These are phyloP conservation scores for Boletus calvinii DNA, from an alignment of 1,284 basidiomycete species.

Conservation along the genomic window DNA sequence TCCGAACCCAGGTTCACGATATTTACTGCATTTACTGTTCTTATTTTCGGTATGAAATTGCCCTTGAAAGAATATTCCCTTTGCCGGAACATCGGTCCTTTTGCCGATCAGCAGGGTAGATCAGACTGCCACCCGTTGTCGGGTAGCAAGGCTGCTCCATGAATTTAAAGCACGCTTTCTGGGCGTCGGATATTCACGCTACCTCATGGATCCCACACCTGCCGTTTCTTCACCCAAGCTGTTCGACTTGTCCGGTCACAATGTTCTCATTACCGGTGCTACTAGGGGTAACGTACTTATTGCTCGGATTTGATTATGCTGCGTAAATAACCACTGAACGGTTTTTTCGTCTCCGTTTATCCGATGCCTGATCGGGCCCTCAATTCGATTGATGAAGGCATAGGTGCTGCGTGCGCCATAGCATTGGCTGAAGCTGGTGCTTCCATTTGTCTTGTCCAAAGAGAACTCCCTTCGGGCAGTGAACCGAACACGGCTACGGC, in stretches of 20 bases:
- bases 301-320: conserved; percentile 13
- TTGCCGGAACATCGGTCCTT: conserved; percentile 28
- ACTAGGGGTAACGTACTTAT: conserved; percentile 51
- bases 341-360: conserved; percentile 18
- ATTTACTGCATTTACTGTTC: conserved; percentile 11
- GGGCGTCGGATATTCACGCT: not conserved
- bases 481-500: conserved; percentile 56
- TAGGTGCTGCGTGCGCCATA: conserved; percentile 70
- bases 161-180: conserved; percentile 29
- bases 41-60: conserved; percentile 11
- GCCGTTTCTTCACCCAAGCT: conserved; percentile 47
- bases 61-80: conserved; percentile 9
- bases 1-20: conserved; percentile 15
- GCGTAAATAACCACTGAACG: conserved; percentile 16
- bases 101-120: conserved; percentile 33
- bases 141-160: not conserved
- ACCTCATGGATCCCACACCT: conserved; percentile 46
- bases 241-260: conserved; percentile 60
- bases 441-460: conserved; percentile 76
- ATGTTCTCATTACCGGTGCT: conserved; percentile 70
- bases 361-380: conserved; percentile 12
- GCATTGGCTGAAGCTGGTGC: conserved; percentile 82
- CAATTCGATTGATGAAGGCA: conserved; percentile 47
- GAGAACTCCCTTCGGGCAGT: conserved; percentile 39
- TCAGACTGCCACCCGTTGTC: conserved; percentile 14